These are phyloP conservation scores for Calycina herbarum DNA, from an alignment of 2,329 filamentous ascomycete genomes.

Conservation along the genomic window DNA sequence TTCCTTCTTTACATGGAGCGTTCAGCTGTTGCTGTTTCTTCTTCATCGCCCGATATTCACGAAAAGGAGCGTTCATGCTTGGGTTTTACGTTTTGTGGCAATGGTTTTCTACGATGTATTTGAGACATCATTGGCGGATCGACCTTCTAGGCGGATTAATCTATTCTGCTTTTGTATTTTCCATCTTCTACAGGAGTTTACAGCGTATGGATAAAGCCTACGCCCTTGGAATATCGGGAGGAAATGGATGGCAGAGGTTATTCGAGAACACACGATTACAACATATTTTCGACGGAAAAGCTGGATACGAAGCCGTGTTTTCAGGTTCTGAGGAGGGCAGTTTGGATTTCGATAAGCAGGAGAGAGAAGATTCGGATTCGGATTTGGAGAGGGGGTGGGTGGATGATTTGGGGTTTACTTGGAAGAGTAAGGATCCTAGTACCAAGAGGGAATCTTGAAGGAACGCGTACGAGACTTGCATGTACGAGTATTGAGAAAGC, in stretches of 20 bases:
- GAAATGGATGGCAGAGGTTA: slow-evolving; percentile 34
- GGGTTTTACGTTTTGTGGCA: slow-evolving; percentile 78
- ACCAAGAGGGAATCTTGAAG: neutral
- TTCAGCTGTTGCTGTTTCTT: slow-evolving; percentile 94
- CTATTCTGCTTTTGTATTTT: slow-evolving; percentile 74
- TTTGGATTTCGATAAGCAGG: slow-evolving; percentile 4
- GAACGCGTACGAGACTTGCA: too few species aligned
- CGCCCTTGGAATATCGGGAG: slow-evolving; percentile 29
- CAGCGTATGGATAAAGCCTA: slow-evolving; percentile 33
- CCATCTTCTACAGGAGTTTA: slow-evolving; percentile 33
- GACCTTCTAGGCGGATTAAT: slow-evolving; percentile 84
- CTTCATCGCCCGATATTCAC: slow-evolving; percentile 49
- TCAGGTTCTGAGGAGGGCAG: slow-evolving; percentile 15
- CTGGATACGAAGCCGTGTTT: slow-evolving; percentile 25
- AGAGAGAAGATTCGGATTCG: slow-evolving; percentile 15
- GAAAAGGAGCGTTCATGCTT: slow-evolving; percentile 70
- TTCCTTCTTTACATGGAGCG: slow-evolving; percentile 88
- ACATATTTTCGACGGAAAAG: slow-evolving; percentile 29
- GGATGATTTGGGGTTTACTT: slow-evolving; percentile 24
- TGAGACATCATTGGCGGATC: slow-evolving; percentile 92
- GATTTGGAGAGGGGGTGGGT: slow-evolving; percentile 29
- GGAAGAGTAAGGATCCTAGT: slow-evolving; percentile 19
- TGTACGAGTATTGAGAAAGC: too few species aligned
- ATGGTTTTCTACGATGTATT: slow-evolving; percentile 97
- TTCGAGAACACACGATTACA: slow-evolving; percentile 31